Base-by-base conservation (phyloP, 2,329 filamentous ascomycete genomes). In the Alternaria brassicae region DNA sequence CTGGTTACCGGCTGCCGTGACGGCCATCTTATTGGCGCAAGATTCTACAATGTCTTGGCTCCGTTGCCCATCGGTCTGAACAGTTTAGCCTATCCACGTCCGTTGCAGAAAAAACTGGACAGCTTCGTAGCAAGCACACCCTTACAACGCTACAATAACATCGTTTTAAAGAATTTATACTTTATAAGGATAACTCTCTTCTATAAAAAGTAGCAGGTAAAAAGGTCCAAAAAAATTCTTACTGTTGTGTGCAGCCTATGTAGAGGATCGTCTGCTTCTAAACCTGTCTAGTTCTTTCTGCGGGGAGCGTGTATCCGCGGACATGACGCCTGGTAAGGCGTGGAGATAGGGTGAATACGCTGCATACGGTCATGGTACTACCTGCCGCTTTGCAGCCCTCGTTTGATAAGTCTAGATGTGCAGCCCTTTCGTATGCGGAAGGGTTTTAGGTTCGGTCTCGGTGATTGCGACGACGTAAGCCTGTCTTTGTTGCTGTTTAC, bases 351-450 rank as follows among this genome's bases (percentile, higher is more conserved):
- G 7, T 23, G 13, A 42, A 42, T 19, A 41, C 36, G 28, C 49
- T 27, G 27, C 28, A 23, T 41, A 44, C 41, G 50, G 32, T 19
- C 27, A 12, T 40, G 34, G 13, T 13, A 40, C 50, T 40, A 17
- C 27, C 44, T 21, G 15, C n/a, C 23, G 19, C 13, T 19, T 41
- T 41, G 45, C n/a, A 39, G 27, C 17, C 27, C 25, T 40, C 27
- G 42, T 19, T 28, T 23, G 27, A 34, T 13, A 32, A 15, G 25
- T 32, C 17, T 41, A 25, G 51, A 21, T 34, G 23, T 36, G 36
- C 23, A 36, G 36, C n/a, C 42, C 21, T 25, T 37, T 34, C 27
- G n/a, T 42, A n/a, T 40, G 50, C 56, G 42, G 51, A 58, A 58
- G 42, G 56, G 51, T 49, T 51, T n/a, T 25, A 3, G 10, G 17